Base-by-base conservation (phyloP, 2,329 filamentous ascomycete genomes). In the Cadophora sp. region DNA sequence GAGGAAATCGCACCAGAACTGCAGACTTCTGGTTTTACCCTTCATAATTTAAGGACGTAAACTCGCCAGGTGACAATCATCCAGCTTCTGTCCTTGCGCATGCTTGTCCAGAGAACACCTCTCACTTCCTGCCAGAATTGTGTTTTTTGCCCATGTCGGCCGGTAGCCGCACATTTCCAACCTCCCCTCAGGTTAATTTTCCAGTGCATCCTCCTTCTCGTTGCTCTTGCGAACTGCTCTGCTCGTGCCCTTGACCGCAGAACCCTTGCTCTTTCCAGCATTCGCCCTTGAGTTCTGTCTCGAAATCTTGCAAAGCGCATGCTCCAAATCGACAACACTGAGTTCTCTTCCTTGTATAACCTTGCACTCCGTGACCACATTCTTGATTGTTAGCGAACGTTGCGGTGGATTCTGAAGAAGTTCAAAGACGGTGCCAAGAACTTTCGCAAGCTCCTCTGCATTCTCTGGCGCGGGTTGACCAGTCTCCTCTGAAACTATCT, bases 371-470 rank as follows among this genome's bases (percentile, higher is more conserved):
- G 20, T 13, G 7, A 56, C 59, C 16, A 69, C 9, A 14, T 65
- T 30, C 20, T 24, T 1, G 16, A 69, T 87, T 51, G 55, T 64
- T 5, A n/a, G 5, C 6, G 39, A 36, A 4, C 20, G 6, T n/a
- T 14, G n/a, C 16, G 64, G 39, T 4, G 64, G 64, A 48, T 27
- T 8, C 18, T 39, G 33, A 14, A 66, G 18, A n/a, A 58, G n/a
- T n/a, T n/a, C 22, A 41, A 64, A 59, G 13, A 69, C 59, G 7
- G 39, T 47, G 6, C 36, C 18, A 13, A 69, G 59, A n/a, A 62
- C 47, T 2, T 4, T 20, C 2, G 33, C 47, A 7, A 67, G 41
- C 16, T 60, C 59, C 3, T 45, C 41, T 8, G 30, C 33, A 39
- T 39, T 36, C 2, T 22, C 36, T 16, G 62, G 53, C 3, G 36